Percentiles rank a stretch among this genome's conserved stretches.
Conservation (phyloP, 768 basidiomycete species). For the Boletus huronensis region DNA sequence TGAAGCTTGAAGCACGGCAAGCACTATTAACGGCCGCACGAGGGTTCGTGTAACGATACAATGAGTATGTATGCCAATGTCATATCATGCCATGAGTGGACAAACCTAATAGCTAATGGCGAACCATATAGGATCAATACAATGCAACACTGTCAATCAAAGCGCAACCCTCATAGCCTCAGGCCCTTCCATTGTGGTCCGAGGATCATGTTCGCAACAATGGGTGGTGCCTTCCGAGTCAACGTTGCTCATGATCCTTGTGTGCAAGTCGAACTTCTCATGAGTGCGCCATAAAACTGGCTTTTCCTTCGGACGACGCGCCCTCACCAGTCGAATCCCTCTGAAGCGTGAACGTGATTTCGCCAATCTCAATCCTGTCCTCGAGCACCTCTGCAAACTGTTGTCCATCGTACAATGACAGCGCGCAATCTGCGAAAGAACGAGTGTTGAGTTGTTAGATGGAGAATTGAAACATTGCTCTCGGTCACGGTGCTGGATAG, state of each 20-base stretch:
- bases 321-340: background rate
- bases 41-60: slow-evolving; percentile 3
- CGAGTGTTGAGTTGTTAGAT: background rate
- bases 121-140: background rate
- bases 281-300: background rate
- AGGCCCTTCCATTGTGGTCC: background rate
- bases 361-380: slow-evolving; percentile 18
- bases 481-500: background rate
- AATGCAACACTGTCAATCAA: background rate
- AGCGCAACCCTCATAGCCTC: background rate
- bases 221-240: background rate
- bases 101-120: background rate
- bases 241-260: background rate
- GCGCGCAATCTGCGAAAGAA: slow-evolving; percentile 18
- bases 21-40: too few species aligned
- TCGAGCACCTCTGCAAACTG: slow-evolving; percentile 11
- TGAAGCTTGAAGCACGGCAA: background rate
- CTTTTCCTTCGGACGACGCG: background rate
- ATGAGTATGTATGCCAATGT: background rate
- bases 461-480: background rate
- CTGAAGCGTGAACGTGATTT: slow-evolving; percentile 21
- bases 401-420: slow-evolving; percentile 18
- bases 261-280: background rate
- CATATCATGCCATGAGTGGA: background rate
- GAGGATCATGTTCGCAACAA: background rate